Base-by-base conservation (phyloP, 768 basidiomycete species). In the Hysterangium stoloniferum region DNA sequence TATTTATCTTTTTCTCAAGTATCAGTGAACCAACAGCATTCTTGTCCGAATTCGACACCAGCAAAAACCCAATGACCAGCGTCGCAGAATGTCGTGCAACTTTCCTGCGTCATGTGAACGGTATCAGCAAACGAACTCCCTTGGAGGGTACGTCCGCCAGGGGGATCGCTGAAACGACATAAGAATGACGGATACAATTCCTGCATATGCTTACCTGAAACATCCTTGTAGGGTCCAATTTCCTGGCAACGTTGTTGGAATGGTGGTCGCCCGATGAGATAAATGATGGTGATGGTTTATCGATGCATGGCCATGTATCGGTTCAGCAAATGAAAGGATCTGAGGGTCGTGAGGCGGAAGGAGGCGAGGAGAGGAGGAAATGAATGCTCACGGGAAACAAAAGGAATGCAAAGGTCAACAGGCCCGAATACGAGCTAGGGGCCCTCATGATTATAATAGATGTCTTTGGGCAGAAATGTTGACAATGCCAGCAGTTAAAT, bases 21-120 rank as follows among this genome's bases (percentile, higher is more conserved):
- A 7, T 28, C 19, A 37, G 17, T n/a, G 4, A 38, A 59, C 75
- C 52, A 62, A 82, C 81, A 82, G 66, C 80, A 84, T 63, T 83
- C 76, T 53, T 74, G 68, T 19, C 71, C 75, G 55, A 72, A 87
- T 64, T 88, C 86, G 15, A 79, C 72, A 12, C 87, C 87, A 15
- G 86, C 84, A 56, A 76, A 86, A 52, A 81, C 64, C 60, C 70
- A 85, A 7, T 63, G 56, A 48, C 70, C 63, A n/a, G 65, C 45
- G 29, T 70, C 65, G 60, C 76, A 78, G 56, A 68, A 76, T 47
- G 28, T 60, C 54, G 76, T 63, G 57, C 76, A 78, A 13, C 61
- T 60, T 57, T 75, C 80, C 25, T 79, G 71, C 3, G 86, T 87
- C 81, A 88, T 86, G 20, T 64, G 66, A 4, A 63, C 68, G 13